Evolutionary conservation across 2,329 filamentous ascomycete species (phyloP).

Genomic region (Raffaelea albimanens): DNA sequence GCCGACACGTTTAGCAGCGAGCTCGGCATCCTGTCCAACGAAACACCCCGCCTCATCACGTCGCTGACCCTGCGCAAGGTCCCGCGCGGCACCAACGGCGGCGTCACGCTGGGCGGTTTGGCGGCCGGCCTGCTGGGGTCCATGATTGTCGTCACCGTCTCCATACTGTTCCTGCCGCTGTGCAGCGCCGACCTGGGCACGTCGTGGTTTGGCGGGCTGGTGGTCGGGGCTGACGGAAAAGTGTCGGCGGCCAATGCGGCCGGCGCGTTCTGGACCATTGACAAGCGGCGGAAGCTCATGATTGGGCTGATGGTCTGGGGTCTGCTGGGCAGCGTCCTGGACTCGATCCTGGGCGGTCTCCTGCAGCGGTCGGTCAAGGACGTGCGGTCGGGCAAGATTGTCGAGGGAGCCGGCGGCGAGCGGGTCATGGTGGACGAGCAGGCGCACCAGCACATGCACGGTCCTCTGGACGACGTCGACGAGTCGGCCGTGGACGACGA

Average conservation of each 20-base stretch:
- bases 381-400: slow-evolving; percentile 71
- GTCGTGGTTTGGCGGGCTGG: slow-evolving; percentile 23
- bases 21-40: slow-evolving; percentile 77
- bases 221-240: slow-evolving; percentile 17
- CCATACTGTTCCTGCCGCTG: slow-evolving; percentile 60
- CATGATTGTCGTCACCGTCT: slow-evolving; percentile 56
- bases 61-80: slow-evolving; percentile 67
- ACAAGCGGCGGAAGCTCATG: slow-evolving; percentile 37
- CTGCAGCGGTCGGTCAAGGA: slow-evolving; percentile 84
- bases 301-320: slow-evolving; percentile 63
- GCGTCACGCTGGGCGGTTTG: slow-evolving; percentile 69
- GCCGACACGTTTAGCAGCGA: slow-evolving; percentile 95
- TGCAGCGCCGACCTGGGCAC: slow-evolving; percentile 33
- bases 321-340: slow-evolving; percentile 68
- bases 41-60: slow-evolving; percentile 75
- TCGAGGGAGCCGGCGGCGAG: slow-evolving; percentile 73
- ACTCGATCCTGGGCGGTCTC: slow-evolving; percentile 77
- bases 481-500: slow-evolving; percentile 13
- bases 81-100: slow-evolving; percentile 87
- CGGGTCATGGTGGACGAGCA: slow-evolving; percentile 35
- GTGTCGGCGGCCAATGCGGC: slow-evolving; percentile 13
- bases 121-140: slow-evolving; percentile 66
- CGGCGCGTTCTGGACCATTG: slow-evolving; percentile 30
- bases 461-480: slow-evolving; percentile 14
- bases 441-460: slow-evolving; percentile 5